A percentile compares a stretch with the other conserved stretches of the same genome.
Evolutionary conservation across 495 filamentous ascomycete species (phyloP).

Genomic region (Penicillium cataractarum): DNA sequence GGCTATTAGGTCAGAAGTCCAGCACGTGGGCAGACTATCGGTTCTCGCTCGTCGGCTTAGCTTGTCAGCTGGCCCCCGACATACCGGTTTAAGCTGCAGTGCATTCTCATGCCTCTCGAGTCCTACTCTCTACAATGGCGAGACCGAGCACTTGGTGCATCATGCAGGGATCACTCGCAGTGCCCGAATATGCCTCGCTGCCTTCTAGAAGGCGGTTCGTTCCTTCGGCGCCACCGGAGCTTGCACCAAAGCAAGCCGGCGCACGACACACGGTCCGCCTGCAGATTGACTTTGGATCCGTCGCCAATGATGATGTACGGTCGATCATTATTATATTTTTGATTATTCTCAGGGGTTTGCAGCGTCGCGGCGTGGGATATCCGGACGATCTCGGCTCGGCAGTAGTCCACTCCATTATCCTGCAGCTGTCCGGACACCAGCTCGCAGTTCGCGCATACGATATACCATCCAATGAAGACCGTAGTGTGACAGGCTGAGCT

Average conservation of each 20-base stretch:
- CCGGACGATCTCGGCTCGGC: conserved; percentile 3
- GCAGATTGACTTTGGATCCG: conserved; percentile 11
- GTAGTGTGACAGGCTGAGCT: background rate
- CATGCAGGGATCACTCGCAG: background rate
- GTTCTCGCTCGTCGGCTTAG: background rate
- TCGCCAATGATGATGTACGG: background rate
- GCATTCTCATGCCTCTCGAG: too few species aligned
- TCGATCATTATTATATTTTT: conserved; percentile 5
- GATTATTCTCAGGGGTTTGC: conserved; percentile 10
- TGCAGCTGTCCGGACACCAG: conserved; percentile 4
- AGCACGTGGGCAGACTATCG: conserved; percentile 1
- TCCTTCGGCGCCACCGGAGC: conserved; percentile 2
- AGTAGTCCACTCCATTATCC: conserved; percentile 5
- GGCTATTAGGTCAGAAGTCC: background rate
- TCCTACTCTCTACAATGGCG: background rate
- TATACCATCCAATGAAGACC: conserved; percentile 15
- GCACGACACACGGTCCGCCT: conserved; percentile 5
- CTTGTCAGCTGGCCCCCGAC: background rate
- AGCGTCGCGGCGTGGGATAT: background rate
- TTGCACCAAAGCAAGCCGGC: conserved; percentile 6
- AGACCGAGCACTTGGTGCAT: background rate
- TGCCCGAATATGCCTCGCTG: background rate
- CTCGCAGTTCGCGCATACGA: conserved; percentile 7
- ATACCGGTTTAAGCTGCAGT: background rate
- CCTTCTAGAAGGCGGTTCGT: conserved; percentile 1